Conservation (phyloP, 305 asterid species). For the Stenogyne calaminthoides region DNA sequence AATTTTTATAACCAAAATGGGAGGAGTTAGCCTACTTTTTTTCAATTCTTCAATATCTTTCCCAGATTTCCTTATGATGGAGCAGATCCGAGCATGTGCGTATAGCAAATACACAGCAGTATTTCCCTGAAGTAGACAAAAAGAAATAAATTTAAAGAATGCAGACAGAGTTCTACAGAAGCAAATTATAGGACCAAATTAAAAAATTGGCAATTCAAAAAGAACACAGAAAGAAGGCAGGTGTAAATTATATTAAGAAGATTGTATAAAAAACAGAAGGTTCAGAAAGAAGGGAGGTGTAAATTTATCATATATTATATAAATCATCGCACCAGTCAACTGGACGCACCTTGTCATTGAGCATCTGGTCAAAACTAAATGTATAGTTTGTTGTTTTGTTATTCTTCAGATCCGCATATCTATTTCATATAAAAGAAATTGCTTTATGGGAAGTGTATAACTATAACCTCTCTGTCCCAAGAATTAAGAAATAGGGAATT, state of each 20-base stretch:
- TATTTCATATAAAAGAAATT: slow-evolving; percentile 38
- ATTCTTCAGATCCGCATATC: slow-evolving; percentile 95
- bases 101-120: slow-evolving; percentile 93
- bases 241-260: too few relatives aligned
- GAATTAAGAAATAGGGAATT: too few relatives aligned
- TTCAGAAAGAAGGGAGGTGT: background rate
- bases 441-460: background rate
- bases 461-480: background rate
- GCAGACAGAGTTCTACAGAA: slow-evolving; percentile 7
- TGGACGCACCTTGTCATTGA: slow-evolving; percentile 75
- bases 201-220: background rate
- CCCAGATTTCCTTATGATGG: slow-evolving; percentile 86
- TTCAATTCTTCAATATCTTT: slow-evolving; percentile 76
- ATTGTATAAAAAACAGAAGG: background rate
- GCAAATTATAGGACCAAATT: slow-evolving; percentile 6
- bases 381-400: slow-evolving; percentile 87
- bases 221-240: background rate
- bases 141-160: slow-evolving; percentile 15
- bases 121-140: slow-evolving; percentile 64
- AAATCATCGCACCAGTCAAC: background rate
- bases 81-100: slow-evolving; percentile 98
- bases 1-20: background rate
- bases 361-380: slow-evolving; percentile 93
- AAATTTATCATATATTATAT: background rate
- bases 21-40: slow-evolving; percentile 44